Conservation (phyloP, 2,329 filamentous ascomycete species). For the Dactylonectria estremocensis region DNA sequence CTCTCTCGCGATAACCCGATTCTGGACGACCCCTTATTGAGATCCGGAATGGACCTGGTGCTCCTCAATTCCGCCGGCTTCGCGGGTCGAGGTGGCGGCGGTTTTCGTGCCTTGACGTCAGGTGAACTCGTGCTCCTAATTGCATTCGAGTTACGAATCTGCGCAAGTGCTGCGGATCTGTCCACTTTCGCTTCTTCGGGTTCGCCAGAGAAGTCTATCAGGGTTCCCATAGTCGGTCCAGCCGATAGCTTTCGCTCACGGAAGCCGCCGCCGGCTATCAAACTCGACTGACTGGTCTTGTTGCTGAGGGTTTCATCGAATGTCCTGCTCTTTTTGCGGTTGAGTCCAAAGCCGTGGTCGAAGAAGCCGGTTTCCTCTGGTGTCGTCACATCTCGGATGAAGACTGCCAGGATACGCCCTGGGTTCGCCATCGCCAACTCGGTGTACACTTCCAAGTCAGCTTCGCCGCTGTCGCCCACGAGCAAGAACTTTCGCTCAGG, state of each 20-base stretch:
- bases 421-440: slow-evolving; percentile 91
- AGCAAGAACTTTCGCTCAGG: slow-evolving; percentile 91
- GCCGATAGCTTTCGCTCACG: slow-evolving; percentile 46
- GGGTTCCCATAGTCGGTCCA: slow-evolving; percentile 66
- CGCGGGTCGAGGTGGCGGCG: slow-evolving; percentile 68
- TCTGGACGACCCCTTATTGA: slow-evolving; percentile 40
- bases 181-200: slow-evolving; percentile 57
- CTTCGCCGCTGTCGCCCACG: slow-evolving; percentile 96
- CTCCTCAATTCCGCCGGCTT: slow-evolving; percentile 72
- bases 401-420: slow-evolving; percentile 86
- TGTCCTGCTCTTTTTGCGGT: slow-evolving; percentile 45
- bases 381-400: slow-evolving; percentile 96
- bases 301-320: slow-evolving; percentile 46
- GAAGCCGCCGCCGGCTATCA: slow-evolving; percentile 35
- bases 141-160: slow-evolving; percentile 45
- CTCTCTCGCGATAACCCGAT: slow-evolving; percentile 34
- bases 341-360: slow-evolving; percentile 67
- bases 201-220: slow-evolving; percentile 75
- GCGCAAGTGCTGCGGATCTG: slow-evolving; percentile 52
- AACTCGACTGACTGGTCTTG: slow-evolving; percentile 47
- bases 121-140: slow-evolving; percentile 45
- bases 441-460: slow-evolving; percentile 96
- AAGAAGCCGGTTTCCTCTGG: slow-evolving; percentile 82
- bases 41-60: slow-evolving; percentile 52
- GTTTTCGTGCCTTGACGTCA: slow-evolving; percentile 52